These are phyloP conservation scores for Tolypocladium ophioglossoides DNA, from an alignment of 2,329 filamentous ascomycete genomes.

Conservation along the genomic window DNA sequence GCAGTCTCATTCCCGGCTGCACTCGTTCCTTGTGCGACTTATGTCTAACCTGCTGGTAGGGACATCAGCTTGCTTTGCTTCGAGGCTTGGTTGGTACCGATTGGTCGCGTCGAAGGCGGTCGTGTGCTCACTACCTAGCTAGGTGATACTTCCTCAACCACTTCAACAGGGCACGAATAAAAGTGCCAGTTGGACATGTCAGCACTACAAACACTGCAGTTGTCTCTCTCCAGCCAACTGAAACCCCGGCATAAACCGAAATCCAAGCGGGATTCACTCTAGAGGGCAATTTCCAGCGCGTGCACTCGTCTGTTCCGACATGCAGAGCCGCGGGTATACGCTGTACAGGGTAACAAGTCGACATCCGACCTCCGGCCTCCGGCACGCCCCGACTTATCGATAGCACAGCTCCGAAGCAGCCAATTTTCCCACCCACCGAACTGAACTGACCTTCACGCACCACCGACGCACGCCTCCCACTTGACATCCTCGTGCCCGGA, in stretches of 20 bases:
- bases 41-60: neutral
- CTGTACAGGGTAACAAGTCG: slow-evolving; percentile 10
- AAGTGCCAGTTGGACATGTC: too few relatives aligned
- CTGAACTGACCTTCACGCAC: neutral
- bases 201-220: neutral
- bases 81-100: neutral
- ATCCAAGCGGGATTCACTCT: fast-evolving
- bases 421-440: neutral
- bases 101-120: neutral
- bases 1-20: neutral
- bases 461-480: neutral
- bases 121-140: neutral
- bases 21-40: neutral
- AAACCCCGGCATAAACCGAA: too few relatives aligned
- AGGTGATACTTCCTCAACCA: too few relatives aligned
- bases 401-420: neutral
- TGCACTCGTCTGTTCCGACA: neutral
- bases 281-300: neutral
- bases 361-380: slow-evolving; percentile 1
- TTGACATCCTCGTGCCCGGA: neutral
- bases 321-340: neutral
- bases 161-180: too few relatives aligned
- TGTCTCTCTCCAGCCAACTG: too few relatives aligned
- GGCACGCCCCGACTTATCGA: slow-evolving; percentile 1
- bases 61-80: neutral